Base-by-base conservation (phyloP, 257 asterid genomes). In the Ehretia macrophylla region DNA sequence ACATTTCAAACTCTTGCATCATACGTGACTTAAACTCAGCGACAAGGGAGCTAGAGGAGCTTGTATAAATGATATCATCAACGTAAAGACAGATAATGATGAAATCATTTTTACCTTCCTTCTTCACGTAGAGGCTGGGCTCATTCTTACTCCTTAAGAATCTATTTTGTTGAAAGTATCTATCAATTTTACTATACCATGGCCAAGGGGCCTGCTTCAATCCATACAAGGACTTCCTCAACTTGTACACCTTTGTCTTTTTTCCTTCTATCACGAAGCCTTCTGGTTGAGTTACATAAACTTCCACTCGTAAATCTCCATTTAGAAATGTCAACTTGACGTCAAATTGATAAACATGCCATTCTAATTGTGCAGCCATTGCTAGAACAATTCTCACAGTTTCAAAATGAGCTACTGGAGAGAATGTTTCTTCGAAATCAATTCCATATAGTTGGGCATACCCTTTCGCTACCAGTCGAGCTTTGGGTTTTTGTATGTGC, bases 41-140 rank as follows among this genome's bases (percentile, higher is more conserved):
- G 11, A 58, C 9, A 0, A 49, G 8, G 14, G 42, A 48, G 0
- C 12, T 17, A 0, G 32, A 64, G 21, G 65, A 60, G 0, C 60
- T 12, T 22, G 38, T 22, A 17, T 58, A 64, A 18, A 65, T 71
- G 1, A 71, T 40, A 17, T 45, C 62, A 52, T 57, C 53, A 17
- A 70, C 10, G 1, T 58, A 58, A 1, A 64, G 63, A 11, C 46
- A 60, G 4, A 60, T 16, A 0, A 71, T 4, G 1, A 56, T 4
- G 6, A 56, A 55, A 19, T 17, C 19, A 55, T 32, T 27, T 11
- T 44, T 56, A 0, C 59, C 56, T 40, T 10, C n/a, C 32, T 35
- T 0, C n/a, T 44, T 59, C 14, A 16, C 10, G 40, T 14, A 44
- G 27, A 22, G n/a, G 18, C 53, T 44, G 22, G 17, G 59, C 42